phyloP scores from a whole-genome alignment of 2,329 filamentous ascomycete genomes.

The Beauveria medogensis region DNA sequence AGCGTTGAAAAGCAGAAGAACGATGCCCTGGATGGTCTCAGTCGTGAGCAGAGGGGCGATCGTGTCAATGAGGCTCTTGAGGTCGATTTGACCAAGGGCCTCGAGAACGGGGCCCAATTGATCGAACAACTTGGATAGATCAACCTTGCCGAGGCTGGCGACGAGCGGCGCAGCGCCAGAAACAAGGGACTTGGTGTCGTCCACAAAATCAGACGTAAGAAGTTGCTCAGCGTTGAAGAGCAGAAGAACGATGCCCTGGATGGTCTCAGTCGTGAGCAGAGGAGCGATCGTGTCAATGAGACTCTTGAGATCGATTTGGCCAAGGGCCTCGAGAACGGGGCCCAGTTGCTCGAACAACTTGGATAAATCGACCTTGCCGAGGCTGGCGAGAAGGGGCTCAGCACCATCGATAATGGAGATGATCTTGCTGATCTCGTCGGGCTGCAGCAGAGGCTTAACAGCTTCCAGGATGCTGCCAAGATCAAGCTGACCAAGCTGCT shows the following conservation, averaged over 20 bases:
- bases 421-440: slow-evolving; percentile 18
- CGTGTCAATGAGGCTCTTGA: slow-evolving; percentile 13
- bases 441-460: slow-evolving; percentile 16
- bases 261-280: slow-evolving; percentile 9
- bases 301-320: slow-evolving; percentile 14
- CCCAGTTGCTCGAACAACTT: slow-evolving; percentile 16
- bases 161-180: slow-evolving; percentile 10
- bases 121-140: slow-evolving; percentile 16
- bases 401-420: slow-evolving; percentile 20
- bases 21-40: slow-evolving; percentile 14
- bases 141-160: slow-evolving; percentile 9
- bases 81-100: slow-evolving; percentile 13
- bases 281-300: slow-evolving; percentile 14
- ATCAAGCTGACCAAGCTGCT: slow-evolving; percentile 11
- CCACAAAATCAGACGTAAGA: slow-evolving; percentile 11
- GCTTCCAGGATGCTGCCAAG: slow-evolving; percentile 13
- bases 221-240: slow-evolving; percentile 13
- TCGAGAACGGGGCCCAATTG: slow-evolving; percentile 23
- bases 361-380: slow-evolving; percentile 27
- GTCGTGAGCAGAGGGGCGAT: slow-evolving; percentile 11
- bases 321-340: slow-evolving; percentile 20
- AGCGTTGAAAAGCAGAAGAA: slow-evolving; percentile 13
- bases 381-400: slow-evolving; percentile 23
- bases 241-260: slow-evolving; percentile 14
- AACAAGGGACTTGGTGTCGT: slow-evolving; percentile 14